Evolutionary conservation across 805 yeast species (phyloP).

Genomic region (Starmerella cellae): DNA sequence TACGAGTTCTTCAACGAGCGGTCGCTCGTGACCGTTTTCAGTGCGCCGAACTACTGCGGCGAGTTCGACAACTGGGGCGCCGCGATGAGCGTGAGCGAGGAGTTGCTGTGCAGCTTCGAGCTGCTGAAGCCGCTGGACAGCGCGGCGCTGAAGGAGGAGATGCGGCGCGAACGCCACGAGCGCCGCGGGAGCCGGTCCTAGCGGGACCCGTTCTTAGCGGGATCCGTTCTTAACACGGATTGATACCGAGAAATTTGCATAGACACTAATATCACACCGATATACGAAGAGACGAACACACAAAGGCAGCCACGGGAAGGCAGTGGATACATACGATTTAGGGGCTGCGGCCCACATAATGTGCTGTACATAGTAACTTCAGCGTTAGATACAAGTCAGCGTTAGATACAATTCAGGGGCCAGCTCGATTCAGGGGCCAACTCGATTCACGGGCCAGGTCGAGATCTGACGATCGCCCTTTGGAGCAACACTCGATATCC

Average conservation of each 20-base stretch:
- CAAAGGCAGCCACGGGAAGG: too few relatives aligned
- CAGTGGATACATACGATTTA: too few relatives aligned
- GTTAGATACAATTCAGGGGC: too few relatives aligned
- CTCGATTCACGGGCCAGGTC: too few relatives aligned
- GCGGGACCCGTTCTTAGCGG: background rate
- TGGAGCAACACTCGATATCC: too few relatives aligned
- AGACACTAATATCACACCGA: too few relatives aligned
- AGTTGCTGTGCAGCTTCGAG: slow-evolving; percentile 83
- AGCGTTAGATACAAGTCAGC: too few relatives aligned
- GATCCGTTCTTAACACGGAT: background rate
- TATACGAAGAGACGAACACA: too few relatives aligned
- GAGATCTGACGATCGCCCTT: too few relatives aligned
- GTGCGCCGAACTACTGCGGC: slow-evolving; percentile 72
- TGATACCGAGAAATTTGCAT: background rate
- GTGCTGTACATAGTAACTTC: too few relatives aligned
- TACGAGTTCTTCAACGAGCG: slow-evolving; percentile 65
- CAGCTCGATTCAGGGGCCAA: too few relatives aligned
- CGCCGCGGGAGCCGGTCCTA: slow-evolving; percentile 27
- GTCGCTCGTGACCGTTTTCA: slow-evolving; percentile 56
- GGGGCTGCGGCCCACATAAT: too few relatives aligned
- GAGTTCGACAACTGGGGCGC: slow-evolving; percentile 94
- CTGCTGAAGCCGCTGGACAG: slow-evolving; percentile 87
- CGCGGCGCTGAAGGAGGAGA: slow-evolving; percentile 81
- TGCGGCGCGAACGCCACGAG: slow-evolving; percentile 72
- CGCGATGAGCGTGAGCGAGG: slow-evolving; percentile 92